A percentile compares a stretch with the other conserved stretches of the same genome.
Conservation (phyloP, 1,284 basidiomycete species). For the Trametes polyzona region DNA sequence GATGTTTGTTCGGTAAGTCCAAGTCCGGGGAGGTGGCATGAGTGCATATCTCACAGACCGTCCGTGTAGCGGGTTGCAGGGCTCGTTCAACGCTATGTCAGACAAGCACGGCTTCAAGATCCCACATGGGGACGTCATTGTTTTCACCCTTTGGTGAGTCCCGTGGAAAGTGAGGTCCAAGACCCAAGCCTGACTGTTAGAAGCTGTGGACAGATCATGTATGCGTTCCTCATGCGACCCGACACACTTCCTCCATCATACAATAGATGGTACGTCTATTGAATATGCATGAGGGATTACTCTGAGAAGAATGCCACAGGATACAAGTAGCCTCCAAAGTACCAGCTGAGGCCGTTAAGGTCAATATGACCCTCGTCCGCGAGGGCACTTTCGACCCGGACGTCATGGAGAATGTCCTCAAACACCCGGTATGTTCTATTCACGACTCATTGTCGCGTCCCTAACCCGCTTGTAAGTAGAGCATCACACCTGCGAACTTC, state of each 20-base stretch:
- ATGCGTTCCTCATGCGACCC: slow-evolving; percentile 80
- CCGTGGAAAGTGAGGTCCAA: no score
- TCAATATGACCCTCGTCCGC: slow-evolving; percentile 67
- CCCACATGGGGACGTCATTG: slow-evolving; percentile 84
- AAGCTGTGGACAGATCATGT: slow-evolving; percentile 91
- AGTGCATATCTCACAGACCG: background rate
- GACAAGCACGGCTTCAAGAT: slow-evolving; percentile 69
- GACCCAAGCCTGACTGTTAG: background rate
- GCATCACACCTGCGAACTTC: slow-evolving; percentile 47
- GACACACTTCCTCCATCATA: slow-evolving; percentile 86
- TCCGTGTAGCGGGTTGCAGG: slow-evolving; percentile 81
- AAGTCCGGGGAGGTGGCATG: background rate
- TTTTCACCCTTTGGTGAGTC: slow-evolving; percentile 81
- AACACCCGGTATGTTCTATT: slow-evolving; percentile 47
- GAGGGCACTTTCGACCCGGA: slow-evolving; percentile 58
- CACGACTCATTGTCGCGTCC: background rate
- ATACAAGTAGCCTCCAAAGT: slow-evolving; percentile 70
- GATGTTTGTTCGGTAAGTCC: slow-evolving; percentile 79
- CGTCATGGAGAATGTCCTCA: slow-evolving; percentile 59
- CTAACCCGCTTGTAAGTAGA: slow-evolving; percentile 33
- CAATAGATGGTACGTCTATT: slow-evolving; percentile 64
- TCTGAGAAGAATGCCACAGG: slow-evolving; percentile 36
- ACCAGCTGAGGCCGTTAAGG: slow-evolving; percentile 58
- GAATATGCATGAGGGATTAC: background rate
- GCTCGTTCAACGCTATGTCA: slow-evolving; percentile 78